Conservation (phyloP, 2,329 filamentous ascomycete genomes). For the Trichoderma brevicompactum region DNA sequence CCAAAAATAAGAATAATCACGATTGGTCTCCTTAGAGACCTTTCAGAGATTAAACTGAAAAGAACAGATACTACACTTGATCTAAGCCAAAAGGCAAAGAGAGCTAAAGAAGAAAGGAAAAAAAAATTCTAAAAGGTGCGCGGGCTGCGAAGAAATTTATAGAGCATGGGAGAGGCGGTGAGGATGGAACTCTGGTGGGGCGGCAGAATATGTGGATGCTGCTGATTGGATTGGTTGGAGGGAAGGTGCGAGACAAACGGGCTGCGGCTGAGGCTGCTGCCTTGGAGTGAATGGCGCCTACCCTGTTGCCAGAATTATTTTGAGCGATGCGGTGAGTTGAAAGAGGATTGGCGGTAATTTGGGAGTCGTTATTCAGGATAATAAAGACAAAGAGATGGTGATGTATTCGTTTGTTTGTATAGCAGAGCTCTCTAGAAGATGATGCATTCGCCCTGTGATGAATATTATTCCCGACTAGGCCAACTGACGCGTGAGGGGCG, state of each 20-base stretch:
- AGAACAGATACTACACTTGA: slow-evolving; percentile 97
- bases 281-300: too few relatives aligned
- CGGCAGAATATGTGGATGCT: slow-evolving; percentile 18
- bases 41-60: slow-evolving; percentile 98
- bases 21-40: slow-evolving; percentile 70
- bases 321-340: too few relatives aligned
- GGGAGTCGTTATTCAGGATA: too few relatives aligned
- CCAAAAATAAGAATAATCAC: slow-evolving; percentile 77
- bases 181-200: slow-evolving; percentile 4
- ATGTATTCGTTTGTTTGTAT: too few relatives aligned
- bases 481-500: too few relatives aligned
- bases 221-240: neutral
- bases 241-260: neutral
- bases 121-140: slow-evolving; percentile 32
- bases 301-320: too few relatives aligned
- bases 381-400: too few relatives aligned
- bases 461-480: too few relatives aligned
- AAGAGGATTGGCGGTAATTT: too few relatives aligned
- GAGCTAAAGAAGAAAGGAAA: slow-evolving; percentile 46
- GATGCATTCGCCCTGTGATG: too few relatives aligned
- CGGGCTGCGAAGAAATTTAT: slow-evolving; percentile 35
- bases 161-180: slow-evolving; percentile 34
- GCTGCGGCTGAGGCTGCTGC: neutral
- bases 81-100: slow-evolving; percentile 72
- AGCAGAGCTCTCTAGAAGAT: too few relatives aligned